A percentile compares a stretch with the other conserved stretches of the same genome.
Evolutionary conservation across 2,329 filamentous ascomycete genomes (phyloP).

Genomic region (Xylariaceae sp.): DNA sequence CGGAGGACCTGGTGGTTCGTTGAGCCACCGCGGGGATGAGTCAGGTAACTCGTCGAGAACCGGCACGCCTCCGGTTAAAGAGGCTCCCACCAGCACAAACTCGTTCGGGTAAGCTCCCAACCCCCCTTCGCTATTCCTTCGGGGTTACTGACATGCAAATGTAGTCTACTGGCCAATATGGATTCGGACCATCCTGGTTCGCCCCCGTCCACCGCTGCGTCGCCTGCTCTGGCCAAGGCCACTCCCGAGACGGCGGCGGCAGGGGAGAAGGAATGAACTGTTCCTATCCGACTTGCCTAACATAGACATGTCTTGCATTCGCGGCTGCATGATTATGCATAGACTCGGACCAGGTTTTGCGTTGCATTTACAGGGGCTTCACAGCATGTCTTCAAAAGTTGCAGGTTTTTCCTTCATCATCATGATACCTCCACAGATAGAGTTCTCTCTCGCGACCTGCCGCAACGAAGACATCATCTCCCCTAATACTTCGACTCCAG

Average conservation of each 20-base stretch:
- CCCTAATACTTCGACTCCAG: no score
- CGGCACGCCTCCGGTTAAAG: conserved; percentile 68
- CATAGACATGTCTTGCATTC: conserved; percentile 31
- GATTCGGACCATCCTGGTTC: conserved; percentile 55
- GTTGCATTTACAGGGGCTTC: conserved; percentile 36
- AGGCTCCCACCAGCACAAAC: conserved; percentile 65
- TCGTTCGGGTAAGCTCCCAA: conserved; percentile 92
- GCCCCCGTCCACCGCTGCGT: conserved; percentile 61
- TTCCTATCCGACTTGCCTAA: no score
- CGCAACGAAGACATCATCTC: conserved; percentile 18
- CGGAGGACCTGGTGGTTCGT: conserved; percentile 65
- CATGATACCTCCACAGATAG: conserved; percentile 37
- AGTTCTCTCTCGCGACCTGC: conserved; percentile 20
- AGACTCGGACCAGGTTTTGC: conserved; percentile 32
- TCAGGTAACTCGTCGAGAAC: conserved; percentile 84
- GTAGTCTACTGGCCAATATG: conserved; percentile 52
- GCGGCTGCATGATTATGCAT: conserved; percentile 30
- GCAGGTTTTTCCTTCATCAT: conserved; percentile 27
- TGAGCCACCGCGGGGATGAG: conserved; percentile 71
- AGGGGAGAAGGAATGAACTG: conserved; percentile 42
- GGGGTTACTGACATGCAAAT: conserved; percentile 21
- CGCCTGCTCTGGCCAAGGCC: conserved; percentile 58
- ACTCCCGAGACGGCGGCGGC: conserved; percentile 40
- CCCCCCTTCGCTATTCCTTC: neutral
- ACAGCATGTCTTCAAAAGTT: conserved; percentile 39